Evolutionary conservation across 768 basidiomycete species (phyloP), one percentile per base, ranked within the genome.

Genomic region (Clitopilus hobsonii): DNA sequence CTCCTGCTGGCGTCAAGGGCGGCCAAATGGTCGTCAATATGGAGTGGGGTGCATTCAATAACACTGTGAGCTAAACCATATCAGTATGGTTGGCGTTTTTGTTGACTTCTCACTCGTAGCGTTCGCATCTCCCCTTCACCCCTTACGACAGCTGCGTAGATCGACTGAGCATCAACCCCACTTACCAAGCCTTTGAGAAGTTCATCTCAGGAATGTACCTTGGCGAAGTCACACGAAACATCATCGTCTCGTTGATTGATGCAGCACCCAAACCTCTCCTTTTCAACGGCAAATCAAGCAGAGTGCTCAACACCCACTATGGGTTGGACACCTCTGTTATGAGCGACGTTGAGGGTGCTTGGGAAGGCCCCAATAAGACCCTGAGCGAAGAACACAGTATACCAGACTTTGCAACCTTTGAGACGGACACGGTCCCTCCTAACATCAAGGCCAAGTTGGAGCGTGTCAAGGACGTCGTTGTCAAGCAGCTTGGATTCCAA

Each of bases 151-250:
- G 90, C 71, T 84, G 88, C 57, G 75, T 98, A 20, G 97, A 99
- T 69, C 87, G 97, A 51, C 83, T 89, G 64, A 92, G 89, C 55
- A 98, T 98, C 71, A 99, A 99, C 64, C 94, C 95, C 24, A 77
- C 81, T 29, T 88, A 82, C 67, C 97, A 98, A 68, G 91, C 91
- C 1, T 98, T 94, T 67, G 97, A 99, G 71, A 99, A 98, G 75
- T 93, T 97, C 74, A 89, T 99, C 61, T 97, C 94, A 1, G 97
- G 97, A 54, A 98, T 99, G 96, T 99, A 99, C 69, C 83, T 98
- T 36, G 97, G 97, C 54, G 97, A 99, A 72, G 83, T 98, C 58
- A 81, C 88, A 23, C 88, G 97, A 32, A 90, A 91, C 65, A 74
- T 96, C 62, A 77, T 98, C 52, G 77, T 94, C 26, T 81, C 91